Evolutionary conservation across 352 stramenopile species (phyloP).

Genomic region (Globisporangium sylvaticum): DNA sequence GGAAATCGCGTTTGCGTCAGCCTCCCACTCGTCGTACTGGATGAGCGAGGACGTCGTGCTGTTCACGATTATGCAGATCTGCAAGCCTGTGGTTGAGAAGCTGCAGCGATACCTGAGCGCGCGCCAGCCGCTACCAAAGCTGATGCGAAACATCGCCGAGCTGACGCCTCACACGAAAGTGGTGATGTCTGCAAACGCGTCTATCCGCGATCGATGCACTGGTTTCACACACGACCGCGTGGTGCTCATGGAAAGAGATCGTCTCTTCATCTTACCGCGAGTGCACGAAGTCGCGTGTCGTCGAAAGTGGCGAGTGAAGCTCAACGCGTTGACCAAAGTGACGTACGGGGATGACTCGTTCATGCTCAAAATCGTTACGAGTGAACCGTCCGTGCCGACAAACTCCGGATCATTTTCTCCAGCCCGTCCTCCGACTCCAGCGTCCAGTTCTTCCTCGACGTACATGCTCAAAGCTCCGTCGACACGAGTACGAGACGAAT

Average conservation of each 20-base stretch:
- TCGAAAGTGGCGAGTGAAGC: slow-evolving; percentile 62
- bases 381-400: slow-evolving; percentile 23
- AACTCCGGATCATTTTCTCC: slow-evolving; percentile 22
- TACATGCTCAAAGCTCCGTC: slow-evolving; percentile 65
- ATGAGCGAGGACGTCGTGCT: slow-evolving; percentile 86
- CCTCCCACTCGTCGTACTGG: slow-evolving; percentile 88
- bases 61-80: slow-evolving; percentile 83
- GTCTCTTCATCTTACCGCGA: slow-evolving; percentile 59
- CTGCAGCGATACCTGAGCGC: slow-evolving; percentile 82
- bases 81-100: slow-evolving; percentile 77
- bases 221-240: slow-evolving; percentile 72
- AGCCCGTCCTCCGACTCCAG: slow-evolving; percentile 19
- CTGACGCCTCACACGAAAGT: slow-evolving; percentile 72
- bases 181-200: slow-evolving; percentile 62
- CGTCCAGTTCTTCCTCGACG: slow-evolving; percentile 20
- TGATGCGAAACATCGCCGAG: slow-evolving; percentile 78
- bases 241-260: slow-evolving; percentile 67
- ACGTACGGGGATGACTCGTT: slow-evolving; percentile 80
- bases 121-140: slow-evolving; percentile 56
- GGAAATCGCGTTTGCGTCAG: slow-evolving; percentile 77
- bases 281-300: slow-evolving; percentile 64
- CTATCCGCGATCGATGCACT: slow-evolving; percentile 73
- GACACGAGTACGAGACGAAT: slow-evolving; percentile 62
- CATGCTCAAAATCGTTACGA: slow-evolving; percentile 65
- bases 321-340: slow-evolving; percentile 47